These are phyloP conservation scores for Magnusiomyces sp. DNA, from an alignment of 1,139 yeast genomes.

Conservation along the genomic window DNA sequence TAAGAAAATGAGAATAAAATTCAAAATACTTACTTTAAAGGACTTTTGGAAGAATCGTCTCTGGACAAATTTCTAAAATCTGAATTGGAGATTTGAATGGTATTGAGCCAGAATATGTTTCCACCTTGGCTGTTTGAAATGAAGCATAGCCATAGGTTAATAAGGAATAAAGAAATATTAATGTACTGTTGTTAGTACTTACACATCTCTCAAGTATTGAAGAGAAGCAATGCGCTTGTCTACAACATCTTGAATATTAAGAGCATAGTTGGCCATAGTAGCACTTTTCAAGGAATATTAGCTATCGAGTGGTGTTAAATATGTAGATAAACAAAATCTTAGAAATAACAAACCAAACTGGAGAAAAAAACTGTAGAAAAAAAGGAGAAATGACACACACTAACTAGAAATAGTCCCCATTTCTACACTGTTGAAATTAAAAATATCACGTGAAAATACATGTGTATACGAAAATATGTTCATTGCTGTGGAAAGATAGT, in stretches of 20 bases:
- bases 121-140: conserved; percentile 1
- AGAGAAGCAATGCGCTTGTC: conserved; percentile 5
- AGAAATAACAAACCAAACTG: not conserved
- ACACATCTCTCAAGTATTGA: conserved; percentile 4
- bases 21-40: not conserved
- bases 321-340: not conserved
- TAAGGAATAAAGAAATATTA: not conserved
- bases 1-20: not conserved
- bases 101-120: conserved; percentile 1
- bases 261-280: not conserved
- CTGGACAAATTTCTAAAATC: not conserved
- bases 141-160: not conserved
- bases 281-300: not conserved
- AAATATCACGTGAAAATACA: too few relatives aligned
- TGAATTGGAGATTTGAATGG: not conserved
- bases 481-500: too few relatives aligned
- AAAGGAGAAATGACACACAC: not conserved
- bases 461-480: too few relatives aligned
- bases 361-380: not conserved
- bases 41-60: not conserved
- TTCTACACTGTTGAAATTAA: too few relatives aligned
- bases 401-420: too few relatives aligned
- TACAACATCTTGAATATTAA: not conserved
- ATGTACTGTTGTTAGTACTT: not conserved
- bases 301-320: not conserved